phyloP scores from a whole-genome alignment of 192 early-diverging fungal genomes.

The Umbelopsis sp. region DNA sequence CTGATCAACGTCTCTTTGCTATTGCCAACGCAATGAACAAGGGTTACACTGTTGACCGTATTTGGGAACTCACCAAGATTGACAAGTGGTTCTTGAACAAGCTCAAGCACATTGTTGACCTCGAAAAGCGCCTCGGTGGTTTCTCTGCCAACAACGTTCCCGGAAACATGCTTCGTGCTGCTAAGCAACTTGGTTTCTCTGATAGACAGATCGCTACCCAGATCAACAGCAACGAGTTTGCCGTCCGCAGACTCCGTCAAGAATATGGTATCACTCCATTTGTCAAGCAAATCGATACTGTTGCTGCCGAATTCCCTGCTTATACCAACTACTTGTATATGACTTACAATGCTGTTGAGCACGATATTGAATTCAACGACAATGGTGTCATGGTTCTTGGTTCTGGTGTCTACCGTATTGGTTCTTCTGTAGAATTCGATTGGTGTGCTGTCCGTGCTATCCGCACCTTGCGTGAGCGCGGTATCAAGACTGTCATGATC shows the following conservation, averaged over 20 bases:
- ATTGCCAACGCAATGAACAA: slow-evolving; percentile 94
- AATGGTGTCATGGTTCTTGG: slow-evolving; percentile 97
- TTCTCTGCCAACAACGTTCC: slow-evolving; percentile 69
- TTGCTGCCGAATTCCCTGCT: slow-evolving; percentile 98
- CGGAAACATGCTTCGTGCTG: slow-evolving; percentile 56
- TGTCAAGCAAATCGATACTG: slow-evolving; percentile 98
- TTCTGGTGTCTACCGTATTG: slow-evolving; percentile 98
- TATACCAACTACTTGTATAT: slow-evolving; percentile 98
- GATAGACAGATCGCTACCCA: slow-evolving; percentile 81
- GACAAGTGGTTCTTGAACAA: slow-evolving; percentile 99
- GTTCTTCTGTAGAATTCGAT: slow-evolving; percentile 97
- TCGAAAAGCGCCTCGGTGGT: slow-evolving; percentile 68
- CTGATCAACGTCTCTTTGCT: slow-evolving; percentile 94
- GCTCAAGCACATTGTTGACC: slow-evolving; percentile 83
- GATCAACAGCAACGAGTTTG: slow-evolving; percentile 84
- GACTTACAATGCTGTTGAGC: slow-evolving; percentile 94
- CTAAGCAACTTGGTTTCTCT: slow-evolving; percentile 98
- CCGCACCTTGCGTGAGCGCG: slow-evolving; percentile 84
- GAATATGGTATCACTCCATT: slow-evolving; percentile 87
- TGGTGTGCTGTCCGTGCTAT: slow-evolving; percentile 98
- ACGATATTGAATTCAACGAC: slow-evolving; percentile 93
- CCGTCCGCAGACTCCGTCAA: slow-evolving; percentile 79
- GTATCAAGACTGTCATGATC: slow-evolving; percentile 96
- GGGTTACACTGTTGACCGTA: slow-evolving; percentile 90
- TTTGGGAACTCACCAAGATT: slow-evolving; percentile 89